Percentiles rank a stretch among this genome's conserved stretches.
phyloP scores from a whole-genome alignment of 441 rosid genomes.

The Manihot esculenta region DNA sequence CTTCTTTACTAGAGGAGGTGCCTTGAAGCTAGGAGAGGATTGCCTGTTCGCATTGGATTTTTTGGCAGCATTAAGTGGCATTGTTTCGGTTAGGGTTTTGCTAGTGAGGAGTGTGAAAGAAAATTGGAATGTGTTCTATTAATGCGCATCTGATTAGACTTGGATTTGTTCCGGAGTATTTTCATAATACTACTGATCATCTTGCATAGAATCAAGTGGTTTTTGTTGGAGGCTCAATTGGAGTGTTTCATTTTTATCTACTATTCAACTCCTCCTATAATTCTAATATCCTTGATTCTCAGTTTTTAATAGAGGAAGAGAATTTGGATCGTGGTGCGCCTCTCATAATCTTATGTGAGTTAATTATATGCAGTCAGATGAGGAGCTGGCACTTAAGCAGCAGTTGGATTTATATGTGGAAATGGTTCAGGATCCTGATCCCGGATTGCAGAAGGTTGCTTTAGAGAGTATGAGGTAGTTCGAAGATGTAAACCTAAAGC shows the following conservation, averaged over 20 bases:
- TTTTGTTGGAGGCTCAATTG: not conserved
- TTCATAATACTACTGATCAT: too few relatives aligned
- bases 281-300: not conserved
- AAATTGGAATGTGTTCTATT: not conserved
- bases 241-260: not conserved
- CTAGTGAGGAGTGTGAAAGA: not conserved
- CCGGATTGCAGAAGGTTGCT: slow-evolving; percentile 80
- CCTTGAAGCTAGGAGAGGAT: not conserved
- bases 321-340: not conserved
- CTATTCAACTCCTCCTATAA: not conserved
- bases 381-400: slow-evolving; percentile 87
- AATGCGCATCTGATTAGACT: not conserved
- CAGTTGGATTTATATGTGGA: slow-evolving; percentile 91
- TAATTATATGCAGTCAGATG: slow-evolving; percentile 67
- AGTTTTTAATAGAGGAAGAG: not conserved
- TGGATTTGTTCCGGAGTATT: not conserved
- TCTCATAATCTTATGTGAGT: not conserved
- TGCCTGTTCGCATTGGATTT: not conserved
- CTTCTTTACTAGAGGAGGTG: not conserved
- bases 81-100: not conserved
- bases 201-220: too few relatives aligned
- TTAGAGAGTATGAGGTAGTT: slow-evolving; percentile 89
- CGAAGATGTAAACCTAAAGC: not conserved
- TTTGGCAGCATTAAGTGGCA: too few relatives aligned
- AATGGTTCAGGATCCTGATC: slow-evolving; percentile 87